Percentiles rank a stretch among this genome's conserved stretches.
Conservation (phyloP, 306 rosid genomes). For the Prunus dulcis region DNA sequence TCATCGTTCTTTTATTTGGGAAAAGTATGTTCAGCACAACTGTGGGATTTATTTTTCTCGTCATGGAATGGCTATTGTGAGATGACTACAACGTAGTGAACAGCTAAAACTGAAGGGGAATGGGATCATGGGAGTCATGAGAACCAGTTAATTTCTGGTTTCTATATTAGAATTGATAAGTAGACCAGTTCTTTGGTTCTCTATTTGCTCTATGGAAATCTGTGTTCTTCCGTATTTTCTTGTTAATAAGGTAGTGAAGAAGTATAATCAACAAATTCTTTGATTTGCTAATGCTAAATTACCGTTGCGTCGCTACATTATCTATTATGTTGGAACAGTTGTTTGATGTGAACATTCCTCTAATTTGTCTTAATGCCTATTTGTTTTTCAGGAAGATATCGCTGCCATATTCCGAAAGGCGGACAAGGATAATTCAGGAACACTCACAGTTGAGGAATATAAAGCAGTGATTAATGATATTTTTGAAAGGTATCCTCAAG, state of each 20-base stretch:
- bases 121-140: neutral
- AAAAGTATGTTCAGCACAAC: neutral
- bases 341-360: neutral
- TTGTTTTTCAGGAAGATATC: slow-evolving; percentile 69
- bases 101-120: neutral
- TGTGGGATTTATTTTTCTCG: neutral
- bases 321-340: neutral
- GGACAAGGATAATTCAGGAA: slow-evolving; percentile 76
- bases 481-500: slow-evolving; percentile 91
- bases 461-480: slow-evolving; percentile 73
- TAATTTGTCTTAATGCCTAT: neutral
- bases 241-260: neutral
- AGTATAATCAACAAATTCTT: neutral
- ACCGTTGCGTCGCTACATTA: neutral
- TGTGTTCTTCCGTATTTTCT: neutral
- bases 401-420: slow-evolving; percentile 75
- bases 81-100: neutral
- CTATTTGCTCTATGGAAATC: neutral
- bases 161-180: neutral
- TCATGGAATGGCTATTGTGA: neutral
- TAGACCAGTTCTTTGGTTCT: neutral
- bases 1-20: neutral
- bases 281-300: neutral
- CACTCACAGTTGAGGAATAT: slow-evolving; percentile 66
- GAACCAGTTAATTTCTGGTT: neutral